These are phyloP conservation scores for Neocallimastix lanati DNA, from an alignment of 192 early-diverging fungal genomes.

Conservation along the genomic window DNA sequence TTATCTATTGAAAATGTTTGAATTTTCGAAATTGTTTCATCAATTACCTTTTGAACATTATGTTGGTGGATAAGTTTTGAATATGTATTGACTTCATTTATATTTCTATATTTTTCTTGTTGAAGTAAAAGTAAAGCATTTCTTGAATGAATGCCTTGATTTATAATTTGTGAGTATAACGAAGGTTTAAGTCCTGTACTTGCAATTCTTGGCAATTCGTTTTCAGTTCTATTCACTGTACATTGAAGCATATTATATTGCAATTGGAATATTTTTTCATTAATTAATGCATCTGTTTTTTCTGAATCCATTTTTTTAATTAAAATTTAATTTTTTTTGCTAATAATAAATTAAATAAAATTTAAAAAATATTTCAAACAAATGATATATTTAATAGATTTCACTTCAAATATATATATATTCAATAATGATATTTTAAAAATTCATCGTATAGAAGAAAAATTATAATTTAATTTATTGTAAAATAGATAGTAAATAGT, in stretches of 20 bases:
- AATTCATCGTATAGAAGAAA: too few relatives aligned
- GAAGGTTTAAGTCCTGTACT: not conserved
- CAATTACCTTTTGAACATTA: not conserved
- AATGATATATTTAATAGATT: too few relatives aligned
- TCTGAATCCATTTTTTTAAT: not conserved
- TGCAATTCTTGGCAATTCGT: not conserved
- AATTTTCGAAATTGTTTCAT: not conserved
- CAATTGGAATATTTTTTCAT: not conserved
- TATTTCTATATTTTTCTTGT: not conserved
- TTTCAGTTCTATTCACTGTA: not conserved
- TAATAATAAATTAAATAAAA: too few relatives aligned
- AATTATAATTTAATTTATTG: too few relatives aligned
- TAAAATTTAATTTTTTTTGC: too few relatives aligned
- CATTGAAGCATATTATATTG: not conserved
- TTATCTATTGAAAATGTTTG: not conserved
- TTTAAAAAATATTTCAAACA: too few relatives aligned
- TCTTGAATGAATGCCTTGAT: not conserved
- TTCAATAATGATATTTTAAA: too few relatives aligned
- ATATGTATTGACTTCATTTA: not conserved
- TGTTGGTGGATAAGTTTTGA: not conserved
- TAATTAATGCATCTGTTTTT: not conserved
- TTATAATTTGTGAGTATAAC: not conserved
- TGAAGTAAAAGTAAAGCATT: not conserved
- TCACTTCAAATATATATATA: too few relatives aligned
- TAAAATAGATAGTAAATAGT: too few relatives aligned